Conservation (phyloP, 148 eudicot species). For the Rhododendron ovatum region DNA sequence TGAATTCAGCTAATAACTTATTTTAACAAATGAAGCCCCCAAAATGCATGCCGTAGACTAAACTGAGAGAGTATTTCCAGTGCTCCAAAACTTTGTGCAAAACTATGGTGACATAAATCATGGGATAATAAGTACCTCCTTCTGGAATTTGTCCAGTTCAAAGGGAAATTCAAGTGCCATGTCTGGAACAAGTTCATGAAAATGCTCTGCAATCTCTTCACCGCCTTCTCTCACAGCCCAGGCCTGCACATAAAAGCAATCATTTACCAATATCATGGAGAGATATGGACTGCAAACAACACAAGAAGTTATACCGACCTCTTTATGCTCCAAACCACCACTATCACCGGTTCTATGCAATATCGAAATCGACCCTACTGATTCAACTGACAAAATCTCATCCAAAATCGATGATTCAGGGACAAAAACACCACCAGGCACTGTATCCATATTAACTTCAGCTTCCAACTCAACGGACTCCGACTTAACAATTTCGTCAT, state of each 20-base stretch:
- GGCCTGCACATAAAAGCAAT: constrained; percentile 39
- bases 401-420: constrained; percentile 52
- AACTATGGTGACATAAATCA: background rate
- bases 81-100: background rate
- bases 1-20: background rate
- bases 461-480: constrained; percentile 32
- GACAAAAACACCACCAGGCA: constrained; percentile 25
- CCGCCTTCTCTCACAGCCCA: constrained; percentile 72
- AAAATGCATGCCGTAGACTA: background rate
- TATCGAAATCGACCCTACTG: constrained; percentile 33
- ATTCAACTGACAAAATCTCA: constrained; percentile 61
- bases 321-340: constrained; percentile 50
- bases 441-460: constrained; percentile 24
- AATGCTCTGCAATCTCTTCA: constrained; percentile 52
- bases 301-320: constrained; percentile 36
- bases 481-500: constrained; percentile 17
- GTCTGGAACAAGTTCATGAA: constrained; percentile 89
- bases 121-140: constrained; percentile 57
- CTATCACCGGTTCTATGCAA: constrained; percentile 34
- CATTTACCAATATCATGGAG: constrained; percentile 2
- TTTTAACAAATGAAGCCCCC: background rate
- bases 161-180: constrained; percentile 91
- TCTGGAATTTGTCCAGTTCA: constrained; percentile 84
- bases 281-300: constrained; percentile 6
- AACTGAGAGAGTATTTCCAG: background rate